Evolutionary conservation across 129 eudicot genomes (phyloP).

Genomic region (Sambucus nigra): DNA sequence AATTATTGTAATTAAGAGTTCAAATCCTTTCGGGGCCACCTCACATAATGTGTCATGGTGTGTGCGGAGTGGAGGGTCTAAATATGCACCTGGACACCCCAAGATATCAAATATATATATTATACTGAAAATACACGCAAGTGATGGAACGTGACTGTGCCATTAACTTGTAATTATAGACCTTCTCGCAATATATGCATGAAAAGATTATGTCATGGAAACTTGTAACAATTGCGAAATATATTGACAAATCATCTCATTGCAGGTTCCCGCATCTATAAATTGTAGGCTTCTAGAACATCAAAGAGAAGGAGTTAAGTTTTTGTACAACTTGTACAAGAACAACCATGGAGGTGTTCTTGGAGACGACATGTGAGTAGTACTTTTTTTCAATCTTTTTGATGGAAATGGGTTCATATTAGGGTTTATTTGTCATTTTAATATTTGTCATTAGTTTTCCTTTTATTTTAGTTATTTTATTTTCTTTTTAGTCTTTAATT

Average conservation of each 20-base stretch:
- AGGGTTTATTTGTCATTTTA: too few relatives aligned
- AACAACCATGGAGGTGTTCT: constrained; percentile 90
- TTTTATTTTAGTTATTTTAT: too few relatives aligned
- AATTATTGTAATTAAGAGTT: too few relatives aligned
- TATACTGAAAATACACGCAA: not conserved
- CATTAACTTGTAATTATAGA: not conserved
- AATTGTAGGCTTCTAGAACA: constrained; percentile 89
- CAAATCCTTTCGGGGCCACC: too few relatives aligned
- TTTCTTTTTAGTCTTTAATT: too few relatives aligned
- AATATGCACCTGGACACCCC: too few relatives aligned
- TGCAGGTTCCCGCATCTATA: constrained; percentile 90
- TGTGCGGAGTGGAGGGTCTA: too few relatives aligned
- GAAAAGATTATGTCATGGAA: not conserved
- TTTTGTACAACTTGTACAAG: constrained; percentile 73
- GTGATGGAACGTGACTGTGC: too few relatives aligned
- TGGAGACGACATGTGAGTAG: constrained; percentile 95
- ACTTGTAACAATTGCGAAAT: not conserved
- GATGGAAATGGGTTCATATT: too few relatives aligned
- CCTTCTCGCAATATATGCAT: not conserved
- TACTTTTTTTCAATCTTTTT: constrained; percentile 1
- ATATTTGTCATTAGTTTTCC: too few relatives aligned
- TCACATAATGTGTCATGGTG: too few relatives aligned
- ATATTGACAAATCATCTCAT: not conserved
- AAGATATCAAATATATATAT: too few relatives aligned
- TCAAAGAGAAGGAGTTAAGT: constrained; percentile 86